phyloP scores from a whole-genome alignment of 106 monocot species.

The Phalaenopsis aphrodite region DNA sequence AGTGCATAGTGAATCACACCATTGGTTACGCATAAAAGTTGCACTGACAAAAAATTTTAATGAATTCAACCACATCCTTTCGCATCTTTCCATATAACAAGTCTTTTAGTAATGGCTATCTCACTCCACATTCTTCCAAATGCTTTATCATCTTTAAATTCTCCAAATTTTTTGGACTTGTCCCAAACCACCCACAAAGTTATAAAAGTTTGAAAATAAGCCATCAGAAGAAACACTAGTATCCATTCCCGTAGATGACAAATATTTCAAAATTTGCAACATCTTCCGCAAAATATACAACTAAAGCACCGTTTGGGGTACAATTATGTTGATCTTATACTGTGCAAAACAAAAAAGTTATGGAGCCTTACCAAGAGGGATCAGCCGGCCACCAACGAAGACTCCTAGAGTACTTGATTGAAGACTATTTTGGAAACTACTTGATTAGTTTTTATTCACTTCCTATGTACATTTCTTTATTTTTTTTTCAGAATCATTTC shows the following conservation, averaged over 20 bases:
- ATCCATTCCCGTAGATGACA: neutral
- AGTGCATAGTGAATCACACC: neutral
- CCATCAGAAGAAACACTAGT: neutral
- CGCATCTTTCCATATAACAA: neutral
- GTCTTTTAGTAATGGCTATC: neutral
- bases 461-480: no score
- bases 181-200: neutral
- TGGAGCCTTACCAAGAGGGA: no score
- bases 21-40: neutral
- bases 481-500: no score
- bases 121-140: neutral
- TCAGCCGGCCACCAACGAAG: no score
- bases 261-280: neutral
- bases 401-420: no score
- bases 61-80: neutral
- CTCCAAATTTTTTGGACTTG: neutral
- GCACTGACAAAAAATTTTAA: neutral
- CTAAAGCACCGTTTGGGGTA: neutral
- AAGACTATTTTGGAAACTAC: no score
- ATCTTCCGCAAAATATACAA: neutral
- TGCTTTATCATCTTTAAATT: neutral
- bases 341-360: no score
- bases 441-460: no score
- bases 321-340: neutral
- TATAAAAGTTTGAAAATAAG: neutral